These are phyloP conservation scores for Colletotrichum sp. DNA, from an alignment of 2,329 filamentous ascomycete genomes.

Conservation along the genomic window DNA sequence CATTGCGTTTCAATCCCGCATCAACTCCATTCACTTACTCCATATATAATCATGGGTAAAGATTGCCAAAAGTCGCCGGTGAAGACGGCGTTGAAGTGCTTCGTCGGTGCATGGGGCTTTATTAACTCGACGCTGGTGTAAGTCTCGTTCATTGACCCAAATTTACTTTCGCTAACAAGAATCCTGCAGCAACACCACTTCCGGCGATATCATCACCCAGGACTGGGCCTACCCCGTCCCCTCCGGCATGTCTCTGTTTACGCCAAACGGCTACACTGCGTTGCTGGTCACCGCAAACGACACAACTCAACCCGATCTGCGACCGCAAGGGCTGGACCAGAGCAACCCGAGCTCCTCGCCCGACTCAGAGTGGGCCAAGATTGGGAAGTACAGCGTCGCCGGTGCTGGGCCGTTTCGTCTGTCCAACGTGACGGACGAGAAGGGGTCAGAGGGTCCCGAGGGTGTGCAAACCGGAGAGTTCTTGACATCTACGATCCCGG, in stretches of 20 bases:
- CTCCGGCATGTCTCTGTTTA: conserved; percentile 3
- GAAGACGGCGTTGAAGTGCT: neutral
- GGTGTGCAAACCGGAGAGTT: neutral
- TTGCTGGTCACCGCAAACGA: neutral
- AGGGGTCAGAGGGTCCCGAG: neutral
- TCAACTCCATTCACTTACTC: too few species aligned
- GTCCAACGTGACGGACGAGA: neutral
- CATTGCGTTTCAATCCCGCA: too few species aligned
- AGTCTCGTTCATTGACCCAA: neutral
- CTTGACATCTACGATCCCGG: neutral
- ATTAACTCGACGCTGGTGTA: conserved; percentile 9
- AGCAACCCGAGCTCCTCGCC: neutral
- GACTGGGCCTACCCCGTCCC: conserved; percentile 5
- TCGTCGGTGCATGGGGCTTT: neutral
- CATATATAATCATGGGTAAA: neutral
- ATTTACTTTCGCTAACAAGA: neutral
- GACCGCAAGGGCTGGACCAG: neutral
- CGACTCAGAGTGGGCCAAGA: neutral
- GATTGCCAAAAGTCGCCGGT: neutral
- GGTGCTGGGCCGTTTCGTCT: neutral
- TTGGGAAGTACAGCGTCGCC: conserved; percentile 2
- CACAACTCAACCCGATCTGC: neutral
- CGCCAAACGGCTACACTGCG: neutral
- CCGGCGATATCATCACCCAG: neutral
- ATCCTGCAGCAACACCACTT: neutral